These are phyloP conservation scores for Claviceps lovelessii DNA, from an alignment of 2,329 filamentous ascomycete species.

Conservation along the genomic window DNA sequence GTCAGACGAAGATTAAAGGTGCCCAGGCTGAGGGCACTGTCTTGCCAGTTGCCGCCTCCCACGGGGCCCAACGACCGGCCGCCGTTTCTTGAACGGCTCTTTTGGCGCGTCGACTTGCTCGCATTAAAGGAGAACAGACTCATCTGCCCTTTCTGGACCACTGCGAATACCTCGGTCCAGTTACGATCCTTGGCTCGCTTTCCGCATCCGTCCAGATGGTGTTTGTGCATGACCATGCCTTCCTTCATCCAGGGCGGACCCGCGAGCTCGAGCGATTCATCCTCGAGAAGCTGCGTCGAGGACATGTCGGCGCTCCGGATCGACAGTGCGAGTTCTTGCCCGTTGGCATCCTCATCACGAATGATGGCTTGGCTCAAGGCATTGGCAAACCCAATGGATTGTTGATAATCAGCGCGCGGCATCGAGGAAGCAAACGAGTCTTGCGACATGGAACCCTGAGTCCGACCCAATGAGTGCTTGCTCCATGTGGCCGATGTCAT, in stretches of 20 bases:
- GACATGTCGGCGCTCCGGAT: constrained; percentile 46
- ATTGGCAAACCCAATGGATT: constrained; percentile 94
- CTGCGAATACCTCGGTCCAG: constrained; percentile 91
- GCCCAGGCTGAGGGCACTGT: constrained; percentile 81
- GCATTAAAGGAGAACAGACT: constrained; percentile 84
- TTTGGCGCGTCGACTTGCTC: constrained; percentile 61
- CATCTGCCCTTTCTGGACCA: constrained; percentile 88
- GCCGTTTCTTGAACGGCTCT: constrained; percentile 39
- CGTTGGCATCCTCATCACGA: constrained; percentile 59
- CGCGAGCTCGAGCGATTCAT: constrained; percentile 79
- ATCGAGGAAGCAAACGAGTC: constrained; percentile 73
- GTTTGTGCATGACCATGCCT: constrained; percentile 89
- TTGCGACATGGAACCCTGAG: constrained; percentile 80
- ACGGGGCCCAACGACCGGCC: constrained; percentile 49
- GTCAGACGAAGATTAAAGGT: constrained; percentile 82
- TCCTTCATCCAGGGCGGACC: constrained; percentile 98
- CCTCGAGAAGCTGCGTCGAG: constrained; percentile 60
- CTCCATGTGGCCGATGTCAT: constrained; percentile 89
- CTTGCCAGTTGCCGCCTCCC: constrained; percentile 95
- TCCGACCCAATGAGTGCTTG: constrained; percentile 81
- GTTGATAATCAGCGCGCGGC: constrained; percentile 71
- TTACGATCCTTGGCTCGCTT: constrained; percentile 89
- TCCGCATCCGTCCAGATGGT: constrained; percentile 79
- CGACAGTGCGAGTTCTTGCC: constrained; percentile 31
- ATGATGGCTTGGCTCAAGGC: constrained; percentile 94